Conservation (phyloP, 2,329 filamentous ascomycete species). For the Dissoconium aciculare region DNA sequence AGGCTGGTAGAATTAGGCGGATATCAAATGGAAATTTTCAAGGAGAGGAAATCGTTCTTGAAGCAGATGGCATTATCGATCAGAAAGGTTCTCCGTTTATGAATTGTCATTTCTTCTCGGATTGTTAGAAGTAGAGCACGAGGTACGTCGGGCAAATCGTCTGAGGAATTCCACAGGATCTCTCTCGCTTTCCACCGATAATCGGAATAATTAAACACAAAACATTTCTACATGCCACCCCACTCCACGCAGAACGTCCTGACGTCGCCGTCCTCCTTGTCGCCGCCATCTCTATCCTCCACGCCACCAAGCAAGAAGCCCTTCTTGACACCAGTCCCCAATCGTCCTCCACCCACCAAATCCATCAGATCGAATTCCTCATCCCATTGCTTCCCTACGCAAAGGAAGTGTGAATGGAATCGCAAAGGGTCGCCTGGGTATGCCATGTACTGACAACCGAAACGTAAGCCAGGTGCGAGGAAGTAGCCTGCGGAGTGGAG, state of each 20-base stretch:
- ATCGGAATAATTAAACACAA: too few relatives aligned
- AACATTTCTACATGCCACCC: slow-evolving; percentile 65
- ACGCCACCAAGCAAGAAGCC: slow-evolving; percentile 73
- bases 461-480: slow-evolving; percentile 80
- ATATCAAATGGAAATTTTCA: too few relatives aligned
- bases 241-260: slow-evolving; percentile 80
- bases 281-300: slow-evolving; percentile 27
- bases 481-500: slow-evolving; percentile 70
- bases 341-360: slow-evolving; percentile 66
- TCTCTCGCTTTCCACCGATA: too few relatives aligned
- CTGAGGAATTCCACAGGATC: too few relatives aligned
- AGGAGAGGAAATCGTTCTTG: too few relatives aligned
- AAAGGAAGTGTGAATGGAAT: slow-evolving; percentile 90
- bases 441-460: slow-evolving; percentile 85
- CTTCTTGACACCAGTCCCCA: slow-evolving; percentile 95
- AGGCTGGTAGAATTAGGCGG: too few relatives aligned
- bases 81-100: too few relatives aligned
- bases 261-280: slow-evolving; percentile 29
- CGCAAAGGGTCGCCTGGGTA: slow-evolving; percentile 91
- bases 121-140: too few relatives aligned
- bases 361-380: slow-evolving; percentile 73
- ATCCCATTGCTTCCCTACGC: slow-evolving; percentile 73
- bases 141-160: too few relatives aligned
- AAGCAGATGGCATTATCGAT: too few relatives aligned
- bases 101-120: too few relatives aligned